Evolutionary conservation across 1,139 yeast genomes (phyloP), one percentile per base, ranked within the genome.

Genomic region (Magnusiomyces tetraspermus): DNA sequence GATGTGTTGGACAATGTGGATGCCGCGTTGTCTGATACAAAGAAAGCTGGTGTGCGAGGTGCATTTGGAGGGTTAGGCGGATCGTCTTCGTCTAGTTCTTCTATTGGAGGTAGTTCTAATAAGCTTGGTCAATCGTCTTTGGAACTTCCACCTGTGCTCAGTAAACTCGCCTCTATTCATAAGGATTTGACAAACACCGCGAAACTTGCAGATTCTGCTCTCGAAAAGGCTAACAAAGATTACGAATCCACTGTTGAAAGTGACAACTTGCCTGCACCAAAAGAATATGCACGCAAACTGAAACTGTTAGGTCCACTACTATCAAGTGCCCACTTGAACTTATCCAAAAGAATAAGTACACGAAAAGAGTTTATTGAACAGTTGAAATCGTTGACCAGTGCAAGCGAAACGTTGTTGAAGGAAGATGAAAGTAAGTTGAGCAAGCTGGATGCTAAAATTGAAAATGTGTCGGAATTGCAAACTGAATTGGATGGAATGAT

Each of bases 201-300:
- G 17, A 41, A 54, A 13, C 46, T 57, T 4, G 47, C 57, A 10
- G 54, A 55, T 26, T 44, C 55, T 8, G 49, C 59, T 10, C 21
- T 54, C 2, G 45, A 57, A 21, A 46, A 57, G 11, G 60, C 60
- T 15, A 48, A 49, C 28, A 52, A 55, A 31, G 54, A 52, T 6
- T 67, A 58, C 51, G 43, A 53, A 15, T 52, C 52, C 10, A 51
- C 65, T 33, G 63, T 71, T 17, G 69, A 67, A 5, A 68, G 75
- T 31, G 81, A 77, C 38, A 71, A 71, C 49, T 68, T 78, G 47
- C 83, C 83, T 1, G 74, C 78, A 8, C 82, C 83, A 4, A 70
- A 72, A 36, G 71, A 71, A 26, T 78, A 78, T 62, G 68, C 76
- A 6, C 65, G 74, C 36, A 76, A 76, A 60, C 68, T 79, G 17